These are phyloP conservation scores for Paecilomyces niveus DNA, from an alignment of 2,329 filamentous ascomycete species.

Conservation along the genomic window DNA sequence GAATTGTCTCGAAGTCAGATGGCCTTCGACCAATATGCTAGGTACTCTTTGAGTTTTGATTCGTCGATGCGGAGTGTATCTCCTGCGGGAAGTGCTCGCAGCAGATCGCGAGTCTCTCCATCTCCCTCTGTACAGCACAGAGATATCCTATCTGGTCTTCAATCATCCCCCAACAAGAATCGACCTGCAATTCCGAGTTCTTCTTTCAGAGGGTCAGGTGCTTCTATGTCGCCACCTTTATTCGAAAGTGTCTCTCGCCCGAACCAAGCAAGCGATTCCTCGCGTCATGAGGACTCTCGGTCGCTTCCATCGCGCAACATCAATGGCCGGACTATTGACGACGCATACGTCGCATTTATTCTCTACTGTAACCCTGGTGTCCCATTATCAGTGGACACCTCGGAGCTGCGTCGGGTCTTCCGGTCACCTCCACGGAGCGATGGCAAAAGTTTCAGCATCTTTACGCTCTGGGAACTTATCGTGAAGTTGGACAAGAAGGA, in stretches of 20 bases:
- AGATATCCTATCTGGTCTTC: conserved; percentile 30
- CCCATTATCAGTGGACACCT: conserved; percentile 60
- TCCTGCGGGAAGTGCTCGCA: conserved; percentile 28
- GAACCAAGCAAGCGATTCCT: conserved; percentile 20
- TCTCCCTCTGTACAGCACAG: conserved; percentile 32
- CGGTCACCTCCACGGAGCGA: conserved; percentile 76
- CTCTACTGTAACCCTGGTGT: conserved; percentile 86
- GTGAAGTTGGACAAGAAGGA: conserved; percentile 71
- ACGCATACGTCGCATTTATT: conserved; percentile 78
- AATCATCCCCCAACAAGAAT: conserved; percentile 30
- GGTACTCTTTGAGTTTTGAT: conserved; percentile 28
- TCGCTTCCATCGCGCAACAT: conserved; percentile 61
- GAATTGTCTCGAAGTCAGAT: conserved; percentile 20
- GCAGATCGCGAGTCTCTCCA: conserved; percentile 21
- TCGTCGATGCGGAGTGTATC: conserved; percentile 29
- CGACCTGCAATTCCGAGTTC: conserved; percentile 18
- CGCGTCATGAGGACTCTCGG: conserved; percentile 40
- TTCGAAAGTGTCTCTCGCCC: conserved; percentile 23
- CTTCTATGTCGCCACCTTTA: conserved; percentile 35
- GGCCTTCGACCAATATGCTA: conserved; percentile 33
- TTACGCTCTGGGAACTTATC: conserved; percentile 69
- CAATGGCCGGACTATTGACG: conserved; percentile 63
- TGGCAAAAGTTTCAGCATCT: conserved; percentile 77
- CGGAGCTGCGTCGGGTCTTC: conserved; percentile 67
- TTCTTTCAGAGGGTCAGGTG: conserved; percentile 19